Base-by-base conservation (phyloP, 768 basidiomycete species). In the Phallus indusiatus region DNA sequence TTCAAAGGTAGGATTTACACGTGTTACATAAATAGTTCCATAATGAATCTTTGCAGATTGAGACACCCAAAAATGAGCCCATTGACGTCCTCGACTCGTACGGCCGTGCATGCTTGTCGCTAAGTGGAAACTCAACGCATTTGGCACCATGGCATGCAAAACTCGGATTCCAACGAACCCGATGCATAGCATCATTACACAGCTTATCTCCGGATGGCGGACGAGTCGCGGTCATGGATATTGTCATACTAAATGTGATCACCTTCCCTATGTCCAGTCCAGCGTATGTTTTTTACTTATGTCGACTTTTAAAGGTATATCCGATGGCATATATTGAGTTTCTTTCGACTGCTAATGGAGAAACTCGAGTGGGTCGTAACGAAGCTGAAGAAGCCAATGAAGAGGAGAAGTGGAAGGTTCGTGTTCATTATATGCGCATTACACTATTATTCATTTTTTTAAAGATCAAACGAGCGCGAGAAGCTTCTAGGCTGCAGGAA, bases 81-180 rank as follows among this genome's bases (percentile, higher is more conserved):
- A 76, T 76, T 4, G 94, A 97, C 59, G 81, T 90, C 1, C 75
- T 98, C 22, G 88, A 94, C 61, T 90, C 88, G 1, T 87, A 88
- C 63, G 73, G 81, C 60, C 83, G 79, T 6, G 81, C 80, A 21
- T 77, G 76, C 52, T 76, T 99, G 18, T 67, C 80, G 20, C 70
- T 99, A 17, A 77, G 79, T 3, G 93, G 90, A 2, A 99, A 99
- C 69, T 89, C 90, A 0, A 85, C 91, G 1, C 86, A 88, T 62
- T 75, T 94, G 55, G 88, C 86, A 4, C 80, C 84, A 0, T 99
- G 96, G 96, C 82, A 96, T 67, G 76, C 84, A 1, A 90, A 86
- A 64, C 78, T 99, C 6, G 96, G 96, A 7, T 91, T 91, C 67
- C 81, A 80, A 60, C 72, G 66, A 21, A 72, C 73, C 4, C 85